phyloP scores from a whole-genome alignment of 192 early-diverging fungal genomes.

The Coemansia sp. region DNA sequence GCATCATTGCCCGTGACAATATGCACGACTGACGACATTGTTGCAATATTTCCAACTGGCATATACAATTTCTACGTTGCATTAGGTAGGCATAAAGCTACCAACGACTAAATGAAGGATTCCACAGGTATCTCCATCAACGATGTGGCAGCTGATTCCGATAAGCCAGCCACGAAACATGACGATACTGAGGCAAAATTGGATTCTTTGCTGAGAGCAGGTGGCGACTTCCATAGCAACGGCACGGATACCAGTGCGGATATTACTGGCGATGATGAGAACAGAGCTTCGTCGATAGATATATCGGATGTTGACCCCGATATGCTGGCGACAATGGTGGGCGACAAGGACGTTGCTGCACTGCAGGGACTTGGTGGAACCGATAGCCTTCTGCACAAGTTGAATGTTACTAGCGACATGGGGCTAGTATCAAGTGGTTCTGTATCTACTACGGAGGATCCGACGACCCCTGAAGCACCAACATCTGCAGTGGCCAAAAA shows the following conservation, averaged over 20 bases:
- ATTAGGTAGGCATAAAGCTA: neutral
- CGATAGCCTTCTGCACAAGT: slow-evolving; percentile 18
- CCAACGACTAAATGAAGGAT: neutral
- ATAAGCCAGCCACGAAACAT: neutral
- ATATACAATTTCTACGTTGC: neutral
- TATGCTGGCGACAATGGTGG: slow-evolving; percentile 34
- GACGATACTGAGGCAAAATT: neutral
- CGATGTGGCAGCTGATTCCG: neutral
- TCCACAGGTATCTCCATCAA: neutral
- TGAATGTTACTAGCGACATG: slow-evolving; percentile 24
- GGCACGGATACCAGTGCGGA: neutral
- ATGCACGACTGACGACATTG: neutral
- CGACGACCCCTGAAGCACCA: slow-evolving; percentile 4
- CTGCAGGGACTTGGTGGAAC: slow-evolving; percentile 47
- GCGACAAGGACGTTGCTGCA: slow-evolving; percentile 33
- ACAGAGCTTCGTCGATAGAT: neutral
- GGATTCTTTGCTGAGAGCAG: neutral
- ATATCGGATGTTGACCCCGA: slow-evolving; percentile 15
- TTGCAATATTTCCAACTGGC: neutral
- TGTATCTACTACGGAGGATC: neutral
- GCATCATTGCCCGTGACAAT: neutral
- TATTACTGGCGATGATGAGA: neutral
- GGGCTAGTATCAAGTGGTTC: slow-evolving; percentile 19
- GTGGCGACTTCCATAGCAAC: neutral
- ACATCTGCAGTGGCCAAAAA: neutral